Evolutionary conservation across 148 eudicot genomes (phyloP), one percentile per base, ranked within the genome.

Genomic region (Pharnaceum exiguum): DNA sequence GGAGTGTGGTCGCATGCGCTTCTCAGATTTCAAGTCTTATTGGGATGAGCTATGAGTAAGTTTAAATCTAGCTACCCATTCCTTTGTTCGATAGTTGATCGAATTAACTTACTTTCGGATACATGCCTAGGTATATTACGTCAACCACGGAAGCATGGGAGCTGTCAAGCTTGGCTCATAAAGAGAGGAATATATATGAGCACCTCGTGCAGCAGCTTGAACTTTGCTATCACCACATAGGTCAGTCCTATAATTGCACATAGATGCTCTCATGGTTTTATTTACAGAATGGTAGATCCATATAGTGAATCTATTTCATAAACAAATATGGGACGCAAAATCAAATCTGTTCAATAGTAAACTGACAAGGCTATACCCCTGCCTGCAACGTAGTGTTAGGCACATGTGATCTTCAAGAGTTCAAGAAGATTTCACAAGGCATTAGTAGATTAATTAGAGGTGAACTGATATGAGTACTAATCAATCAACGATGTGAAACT

Each of bases 71-170:
- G n/a, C n/a, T n/a, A n/a, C n/a, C 22, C 46, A 57, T 24, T 46
- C 39, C 47, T 15, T 7, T 8, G 10, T 7, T 22, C 3, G n/a
- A 40, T 29, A 42, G 22, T 19, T 16, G 39, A 1, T 10, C n/a
- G n/a, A n/a, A n/a, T n/a, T n/a, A n/a, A n/a, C n/a, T n/a, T n/a
- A n/a, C n/a, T n/a, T n/a, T n/a, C n/a, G n/a, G n/a, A n/a, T n/a
- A n/a, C n/a, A n/a, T n/a, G n/a, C 45, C 15, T 22, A 85, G 93
- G 83, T 56, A 69, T 59, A 46, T 51, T 16, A 51, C 77, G 36
- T 80, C 94, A 2, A 76, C 99, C 27, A 82, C 95, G 3, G 99
- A 93, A 63, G 83, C 90, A 47, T 93, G 99, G 99, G 99, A 93
- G 70, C 61, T 86, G 2, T 83, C 95, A 10, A 86, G 95, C 75